Evolutionary conservation across 2,329 filamentous ascomycete species (phyloP).

Genomic region (Penicillium vulpinum): DNA sequence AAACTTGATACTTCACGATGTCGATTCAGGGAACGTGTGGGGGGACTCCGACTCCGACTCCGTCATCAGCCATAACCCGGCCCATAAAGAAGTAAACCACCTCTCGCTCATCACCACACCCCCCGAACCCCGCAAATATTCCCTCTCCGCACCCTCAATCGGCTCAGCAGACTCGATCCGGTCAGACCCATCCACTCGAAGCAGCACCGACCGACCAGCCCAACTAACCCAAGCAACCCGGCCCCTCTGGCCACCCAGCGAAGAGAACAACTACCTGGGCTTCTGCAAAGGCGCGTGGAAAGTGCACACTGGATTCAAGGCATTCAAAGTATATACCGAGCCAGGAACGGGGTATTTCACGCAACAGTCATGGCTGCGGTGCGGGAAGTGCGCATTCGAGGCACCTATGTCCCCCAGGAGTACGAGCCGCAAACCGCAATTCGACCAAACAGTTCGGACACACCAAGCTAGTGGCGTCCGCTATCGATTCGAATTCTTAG

Average conservation of each 20-base stretch:
- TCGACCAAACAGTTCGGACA: conserved; percentile 33
- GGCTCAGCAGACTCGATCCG: conserved; percentile 11
- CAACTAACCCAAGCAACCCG: conserved; percentile 5
- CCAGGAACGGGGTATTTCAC: conserved; percentile 24
- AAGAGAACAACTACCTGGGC: conserved; percentile 37
- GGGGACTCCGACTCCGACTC: background rate
- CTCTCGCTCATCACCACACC: background rate
- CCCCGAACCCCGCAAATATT: background rate
- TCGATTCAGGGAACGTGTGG: conserved; percentile 1
- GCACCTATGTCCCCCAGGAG: conserved; percentile 29
- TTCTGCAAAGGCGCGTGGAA: conserved; percentile 52
- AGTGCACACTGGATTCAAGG: conserved; percentile 27
- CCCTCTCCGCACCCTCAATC: conserved; percentile 8
- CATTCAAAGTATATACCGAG: conserved; percentile 17
- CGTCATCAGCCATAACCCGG: background rate
- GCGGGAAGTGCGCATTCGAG: conserved; percentile 47
- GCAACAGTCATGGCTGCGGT: conserved; percentile 39
- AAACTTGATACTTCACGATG: background rate
- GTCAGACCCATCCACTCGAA: conserved; percentile 5
- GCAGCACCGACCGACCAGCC: background rate
- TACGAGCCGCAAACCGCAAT: conserved; percentile 12
- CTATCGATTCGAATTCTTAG: conserved; percentile 51
- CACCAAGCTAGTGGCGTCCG: conserved; percentile 37
- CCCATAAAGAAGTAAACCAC: background rate
- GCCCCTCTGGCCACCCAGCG: conserved; percentile 33